phyloP scores from a whole-genome alignment of 1,139 yeast genomes.

The Debaryomyces fabryi region DNA sequence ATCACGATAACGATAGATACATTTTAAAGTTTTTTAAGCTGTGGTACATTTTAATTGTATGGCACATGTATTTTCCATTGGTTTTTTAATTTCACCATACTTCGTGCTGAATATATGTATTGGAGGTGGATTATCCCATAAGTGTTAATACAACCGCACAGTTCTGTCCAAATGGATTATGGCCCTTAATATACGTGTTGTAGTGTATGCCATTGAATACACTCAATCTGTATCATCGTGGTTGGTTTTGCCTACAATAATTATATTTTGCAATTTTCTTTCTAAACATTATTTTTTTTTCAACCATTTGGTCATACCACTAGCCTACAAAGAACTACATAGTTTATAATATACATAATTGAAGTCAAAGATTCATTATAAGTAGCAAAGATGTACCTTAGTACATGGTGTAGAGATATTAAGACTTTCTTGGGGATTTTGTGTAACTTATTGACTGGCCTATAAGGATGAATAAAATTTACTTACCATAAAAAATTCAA shows the following conservation, averaged over 20 bases:
- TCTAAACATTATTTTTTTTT: not conserved
- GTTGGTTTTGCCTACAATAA: not conserved
- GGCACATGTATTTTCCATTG: not conserved
- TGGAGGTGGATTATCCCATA: not conserved
- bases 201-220: not conserved
- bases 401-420: not conserved
- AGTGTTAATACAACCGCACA: no score
- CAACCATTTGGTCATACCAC: not conserved
- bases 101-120: not conserved
- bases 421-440: not conserved
- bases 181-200: not conserved
- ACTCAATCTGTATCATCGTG: not conserved
- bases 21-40: not conserved
- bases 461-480: conserved; percentile 7
- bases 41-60: not conserved
- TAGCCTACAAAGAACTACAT: not conserved
- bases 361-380: not conserved
- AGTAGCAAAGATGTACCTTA: not conserved
- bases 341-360: conserved; percentile 3
- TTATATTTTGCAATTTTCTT: not conserved
- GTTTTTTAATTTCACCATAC: not conserved
- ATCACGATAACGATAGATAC: not conserved
- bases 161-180: not conserved
- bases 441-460: conserved; percentile 5
- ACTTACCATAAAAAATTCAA: conserved; percentile 3